Percentiles rank a stretch among this genome's conserved stretches.
These are phyloP conservation scores for Fonsecaea nubica DNA, from an alignment of 2,329 filamentous ascomycete genomes.

Conservation along the genomic window DNA sequence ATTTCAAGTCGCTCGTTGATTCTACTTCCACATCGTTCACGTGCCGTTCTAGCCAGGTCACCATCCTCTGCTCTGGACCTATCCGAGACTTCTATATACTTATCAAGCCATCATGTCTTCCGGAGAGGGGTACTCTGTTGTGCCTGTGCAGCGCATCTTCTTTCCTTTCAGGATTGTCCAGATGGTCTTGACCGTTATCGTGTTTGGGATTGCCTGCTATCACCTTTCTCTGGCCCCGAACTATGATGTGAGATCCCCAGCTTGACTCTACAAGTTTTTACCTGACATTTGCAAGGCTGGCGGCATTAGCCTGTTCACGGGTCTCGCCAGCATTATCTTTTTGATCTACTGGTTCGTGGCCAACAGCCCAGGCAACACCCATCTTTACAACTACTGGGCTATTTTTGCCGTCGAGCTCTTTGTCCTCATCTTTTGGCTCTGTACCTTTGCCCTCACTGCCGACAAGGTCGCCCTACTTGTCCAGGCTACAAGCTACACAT, in stretches of 20 bases:
- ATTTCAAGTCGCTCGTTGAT: neutral
- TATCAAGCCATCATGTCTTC: neutral
- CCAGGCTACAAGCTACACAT: neutral
- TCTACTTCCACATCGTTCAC: neutral
- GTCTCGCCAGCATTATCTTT: neutral
- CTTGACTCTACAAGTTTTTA: neutral
- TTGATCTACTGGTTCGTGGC: slow-evolving; percentile 6
- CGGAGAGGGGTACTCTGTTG: neutral
- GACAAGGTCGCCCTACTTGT: neutral
- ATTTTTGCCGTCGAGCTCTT: neutral
- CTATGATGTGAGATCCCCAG: neutral
- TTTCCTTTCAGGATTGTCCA: neutral
- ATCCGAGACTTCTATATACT: neutral
- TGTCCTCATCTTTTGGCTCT: slow-evolving; percentile 7
- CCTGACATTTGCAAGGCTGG: neutral
- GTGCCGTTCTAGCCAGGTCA: neutral
- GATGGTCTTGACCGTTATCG: neutral
- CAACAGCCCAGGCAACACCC: neutral
- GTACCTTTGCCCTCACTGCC: neutral
- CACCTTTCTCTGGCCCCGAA: neutral
- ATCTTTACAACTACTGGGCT: slow-evolving; percentile 5
- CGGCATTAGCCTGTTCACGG: neutral
- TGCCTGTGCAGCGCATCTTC: slow-evolving; percentile 1
- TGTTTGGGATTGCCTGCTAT: slow-evolving; percentile 1
- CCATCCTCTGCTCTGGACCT: neutral